A percentile compares a stretch with the other conserved stretches of the same genome.
phyloP scores from a whole-genome alignment of 2,329 filamentous ascomycete species.

The Tolypocladium endophyticum region DNA sequence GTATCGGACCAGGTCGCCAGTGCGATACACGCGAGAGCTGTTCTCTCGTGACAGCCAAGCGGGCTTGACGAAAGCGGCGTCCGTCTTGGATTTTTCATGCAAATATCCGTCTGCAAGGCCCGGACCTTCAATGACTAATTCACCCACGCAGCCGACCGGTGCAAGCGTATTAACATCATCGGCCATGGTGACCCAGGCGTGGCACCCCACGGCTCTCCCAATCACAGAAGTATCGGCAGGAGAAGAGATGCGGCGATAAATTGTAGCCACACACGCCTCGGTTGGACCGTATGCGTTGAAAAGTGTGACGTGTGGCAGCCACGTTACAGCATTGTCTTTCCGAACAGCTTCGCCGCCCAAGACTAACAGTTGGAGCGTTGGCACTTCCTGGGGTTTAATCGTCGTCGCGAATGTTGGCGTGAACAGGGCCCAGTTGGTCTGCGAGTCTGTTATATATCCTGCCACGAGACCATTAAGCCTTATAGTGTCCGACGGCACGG shows the following conservation, averaged over 20 bases:
- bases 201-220: background rate
- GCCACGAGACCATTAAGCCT: constrained; percentile 1
- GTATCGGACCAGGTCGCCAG: constrained; percentile 34
- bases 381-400: background rate
- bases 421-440: constrained; percentile 1
- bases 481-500: constrained; percentile 2
- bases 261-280: background rate
- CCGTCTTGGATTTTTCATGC: constrained; percentile 9
- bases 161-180: constrained; percentile 7
- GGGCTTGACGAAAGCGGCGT: constrained; percentile 15
- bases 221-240: background rate
- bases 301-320: background rate
- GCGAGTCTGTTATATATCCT: constrained; percentile 1
- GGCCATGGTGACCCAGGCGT: constrained; percentile 10
- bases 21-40: constrained; percentile 24
- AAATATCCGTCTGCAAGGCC: constrained; percentile 13
- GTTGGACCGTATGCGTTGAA: background rate
- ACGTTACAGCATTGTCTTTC: background rate
- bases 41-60: constrained; percentile 11
- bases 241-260: background rate
- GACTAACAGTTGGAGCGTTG: background rate
- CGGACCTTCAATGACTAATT: constrained; percentile 15
- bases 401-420: constrained; percentile 4
- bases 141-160: constrained; percentile 11
- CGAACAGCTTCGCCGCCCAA: background rate